These are phyloP conservation scores for Bertia moriformis DNA, from an alignment of 2,329 filamentous ascomycete species.

Conservation along the genomic window DNA sequence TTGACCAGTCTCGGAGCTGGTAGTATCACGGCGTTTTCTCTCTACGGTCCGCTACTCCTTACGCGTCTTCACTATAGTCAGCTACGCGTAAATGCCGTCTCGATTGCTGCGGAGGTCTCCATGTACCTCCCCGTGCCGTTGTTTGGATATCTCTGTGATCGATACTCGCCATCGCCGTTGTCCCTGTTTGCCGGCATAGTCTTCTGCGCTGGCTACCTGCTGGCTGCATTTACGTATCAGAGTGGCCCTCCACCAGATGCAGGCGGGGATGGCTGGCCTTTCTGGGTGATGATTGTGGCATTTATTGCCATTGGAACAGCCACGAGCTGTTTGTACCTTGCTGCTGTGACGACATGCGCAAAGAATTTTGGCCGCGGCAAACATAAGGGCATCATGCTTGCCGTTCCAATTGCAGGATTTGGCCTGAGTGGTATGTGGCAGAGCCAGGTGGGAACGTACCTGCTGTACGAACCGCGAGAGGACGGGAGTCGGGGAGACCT, in stretches of 20 bases:
- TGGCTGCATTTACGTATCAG: constrained; percentile 45
- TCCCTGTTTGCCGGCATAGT: constrained; percentile 38
- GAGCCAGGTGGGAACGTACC: constrained; percentile 45
- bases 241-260: not conserved
- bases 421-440: constrained; percentile 59
- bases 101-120: not conserved
- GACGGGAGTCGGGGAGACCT: constrained; percentile 25
- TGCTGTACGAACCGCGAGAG: constrained; percentile 35
- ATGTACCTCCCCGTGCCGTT: constrained; percentile 1
- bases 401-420: constrained; percentile 52
- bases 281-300: constrained; percentile 47
- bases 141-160: constrained; percentile 34
- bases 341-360: constrained; percentile 53
- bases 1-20: not conserved
- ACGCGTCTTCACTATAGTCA: not conserved
- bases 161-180: constrained; percentile 42
- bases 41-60: not conserved
- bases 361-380: constrained; percentile 53
- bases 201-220: constrained; percentile 47
- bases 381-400: constrained; percentile 45
- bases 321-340: constrained; percentile 54
- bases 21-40: constrained; percentile 1
- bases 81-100: not conserved
- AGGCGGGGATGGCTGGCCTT: constrained; percentile 33
- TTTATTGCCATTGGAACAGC: constrained; percentile 47